Conservation (phyloP, 169 alveolate genomes). For the Amoebophrya sp. region DNA sequence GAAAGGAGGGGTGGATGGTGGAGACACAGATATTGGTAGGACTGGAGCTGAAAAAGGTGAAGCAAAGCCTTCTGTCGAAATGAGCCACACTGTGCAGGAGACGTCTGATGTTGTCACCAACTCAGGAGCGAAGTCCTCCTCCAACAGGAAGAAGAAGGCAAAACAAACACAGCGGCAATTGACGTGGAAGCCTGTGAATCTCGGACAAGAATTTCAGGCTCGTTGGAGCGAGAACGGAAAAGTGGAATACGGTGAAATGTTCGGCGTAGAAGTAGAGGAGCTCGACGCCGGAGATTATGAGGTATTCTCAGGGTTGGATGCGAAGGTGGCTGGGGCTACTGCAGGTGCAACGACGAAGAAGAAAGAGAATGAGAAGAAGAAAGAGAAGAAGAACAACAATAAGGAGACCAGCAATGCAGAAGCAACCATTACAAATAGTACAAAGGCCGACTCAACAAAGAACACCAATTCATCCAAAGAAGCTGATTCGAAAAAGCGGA, state of each 20-base stretch:
- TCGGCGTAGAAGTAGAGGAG: background rate
- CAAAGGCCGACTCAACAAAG: too few relatives aligned
- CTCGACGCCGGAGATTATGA: background rate
- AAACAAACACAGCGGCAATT: background rate
- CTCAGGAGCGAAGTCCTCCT: too few relatives aligned
- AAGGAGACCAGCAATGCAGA: too few relatives aligned
- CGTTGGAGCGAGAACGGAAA: background rate
- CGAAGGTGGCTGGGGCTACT: background rate
- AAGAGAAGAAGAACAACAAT: background rate
- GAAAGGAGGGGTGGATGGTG: too few relatives aligned
- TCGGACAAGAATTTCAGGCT: background rate
- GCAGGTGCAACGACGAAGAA: background rate
- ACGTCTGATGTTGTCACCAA: too few relatives aligned
- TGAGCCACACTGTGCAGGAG: too few relatives aligned
- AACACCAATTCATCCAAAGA: too few relatives aligned
- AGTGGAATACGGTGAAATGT: slow-evolving; percentile 3
- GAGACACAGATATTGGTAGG: too few relatives aligned
- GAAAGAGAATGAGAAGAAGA: background rate
- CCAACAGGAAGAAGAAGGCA: background rate
- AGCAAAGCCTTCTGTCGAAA: too few relatives aligned
- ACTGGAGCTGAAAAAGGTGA: too few relatives aligned
- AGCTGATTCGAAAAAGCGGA: too few relatives aligned
- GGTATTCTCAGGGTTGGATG: background rate
- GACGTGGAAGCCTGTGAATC: background rate
- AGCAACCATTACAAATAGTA: too few relatives aligned